phyloP scores from a whole-genome alignment of 192 early-diverging fungal species.

The Chytriomyces sp. region DNA sequence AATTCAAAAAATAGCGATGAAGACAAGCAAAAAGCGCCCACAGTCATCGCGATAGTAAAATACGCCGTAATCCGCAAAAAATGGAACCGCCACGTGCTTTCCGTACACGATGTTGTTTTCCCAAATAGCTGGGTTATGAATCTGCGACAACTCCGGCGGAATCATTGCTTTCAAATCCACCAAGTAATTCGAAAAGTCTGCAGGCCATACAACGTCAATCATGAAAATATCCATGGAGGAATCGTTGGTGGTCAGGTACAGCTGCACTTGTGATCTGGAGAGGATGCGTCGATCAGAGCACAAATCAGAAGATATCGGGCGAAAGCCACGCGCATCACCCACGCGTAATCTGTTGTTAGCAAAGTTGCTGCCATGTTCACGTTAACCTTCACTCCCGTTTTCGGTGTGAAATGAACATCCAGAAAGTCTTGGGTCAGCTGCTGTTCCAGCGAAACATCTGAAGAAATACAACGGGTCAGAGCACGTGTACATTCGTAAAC shows the following conservation, averaged over 20 bases:
- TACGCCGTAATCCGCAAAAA: constrained; percentile 27
- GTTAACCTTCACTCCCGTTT: neutral
- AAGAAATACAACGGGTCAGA: neutral
- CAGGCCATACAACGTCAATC: constrained; percentile 1
- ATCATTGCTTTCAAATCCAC: neutral
- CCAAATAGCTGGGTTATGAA: neutral
- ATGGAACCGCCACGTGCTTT: constrained; percentile 1
- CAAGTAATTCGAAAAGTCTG: neutral
- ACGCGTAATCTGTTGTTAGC: neutral
- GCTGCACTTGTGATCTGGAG: neutral
- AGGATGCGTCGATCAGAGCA: neutral
- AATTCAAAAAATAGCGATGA: neutral
- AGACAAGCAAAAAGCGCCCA: neutral
- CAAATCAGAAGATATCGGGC: neutral
- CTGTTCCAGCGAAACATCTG: neutral
- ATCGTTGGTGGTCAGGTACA: neutral
- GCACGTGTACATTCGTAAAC: neutral
- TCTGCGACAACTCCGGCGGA: neutral
- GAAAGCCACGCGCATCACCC: neutral
- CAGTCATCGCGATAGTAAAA: constrained; percentile 18
- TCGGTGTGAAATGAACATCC: neutral
- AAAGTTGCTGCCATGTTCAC: neutral
- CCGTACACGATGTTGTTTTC: neutral
- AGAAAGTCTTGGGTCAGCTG: neutral
- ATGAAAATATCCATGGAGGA: neutral